A percentile compares a stretch with the other conserved stretches of the same genome.
Conservation (phyloP, 2,329 filamentous ascomycete genomes). For the Microdochium nivale region DNA sequence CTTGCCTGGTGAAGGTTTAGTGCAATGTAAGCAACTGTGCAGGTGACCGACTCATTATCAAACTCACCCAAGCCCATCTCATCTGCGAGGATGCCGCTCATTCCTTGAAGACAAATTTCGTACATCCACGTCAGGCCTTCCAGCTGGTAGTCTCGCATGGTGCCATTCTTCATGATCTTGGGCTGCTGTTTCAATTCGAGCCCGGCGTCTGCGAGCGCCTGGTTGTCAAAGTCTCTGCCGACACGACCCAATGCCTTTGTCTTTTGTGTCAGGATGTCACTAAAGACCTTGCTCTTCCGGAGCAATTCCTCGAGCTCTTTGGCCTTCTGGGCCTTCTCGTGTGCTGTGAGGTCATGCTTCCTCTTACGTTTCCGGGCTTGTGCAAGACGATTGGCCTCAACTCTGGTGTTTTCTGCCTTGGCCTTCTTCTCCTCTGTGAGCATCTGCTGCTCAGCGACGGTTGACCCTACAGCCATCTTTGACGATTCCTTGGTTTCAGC, state of each 20-base stretch:
- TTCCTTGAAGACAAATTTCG: slow-evolving; percentile 68
- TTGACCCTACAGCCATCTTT: slow-evolving; percentile 15
- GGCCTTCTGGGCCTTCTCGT: slow-evolving; percentile 49
- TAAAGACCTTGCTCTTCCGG: slow-evolving; percentile 50
- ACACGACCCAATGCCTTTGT: slow-evolving; percentile 54
- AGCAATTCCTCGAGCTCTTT: slow-evolving; percentile 51
- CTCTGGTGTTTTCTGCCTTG: slow-evolving; percentile 35
- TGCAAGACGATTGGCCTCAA: slow-evolving; percentile 32
- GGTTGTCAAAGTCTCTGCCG: slow-evolving; percentile 50
- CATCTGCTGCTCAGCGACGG: slow-evolving; percentile 20
- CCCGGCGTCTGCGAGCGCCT: slow-evolving; percentile 53
- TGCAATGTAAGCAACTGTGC: background rate
- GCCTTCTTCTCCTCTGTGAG: slow-evolving; percentile 37
- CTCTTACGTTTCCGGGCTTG: slow-evolving; percentile 30
- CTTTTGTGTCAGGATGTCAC: slow-evolving; percentile 54
- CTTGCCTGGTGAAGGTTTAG: slow-evolving; percentile 49
- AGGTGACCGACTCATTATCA: background rate
- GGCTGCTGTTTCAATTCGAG: slow-evolving; percentile 80
- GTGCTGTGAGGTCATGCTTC: slow-evolving; percentile 38
- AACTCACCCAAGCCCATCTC: slow-evolving; percentile 74
- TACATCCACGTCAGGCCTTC: slow-evolving; percentile 96
- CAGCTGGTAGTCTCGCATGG: slow-evolving; percentile 89
- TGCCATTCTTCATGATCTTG: slow-evolving; percentile 72
- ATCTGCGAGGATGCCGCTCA: slow-evolving; percentile 86
- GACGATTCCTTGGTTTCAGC: slow-evolving; percentile 3